phyloP scores from a whole-genome alignment of 1,284 basidiomycete genomes.

The Heterobasidion occidentale region DNA sequence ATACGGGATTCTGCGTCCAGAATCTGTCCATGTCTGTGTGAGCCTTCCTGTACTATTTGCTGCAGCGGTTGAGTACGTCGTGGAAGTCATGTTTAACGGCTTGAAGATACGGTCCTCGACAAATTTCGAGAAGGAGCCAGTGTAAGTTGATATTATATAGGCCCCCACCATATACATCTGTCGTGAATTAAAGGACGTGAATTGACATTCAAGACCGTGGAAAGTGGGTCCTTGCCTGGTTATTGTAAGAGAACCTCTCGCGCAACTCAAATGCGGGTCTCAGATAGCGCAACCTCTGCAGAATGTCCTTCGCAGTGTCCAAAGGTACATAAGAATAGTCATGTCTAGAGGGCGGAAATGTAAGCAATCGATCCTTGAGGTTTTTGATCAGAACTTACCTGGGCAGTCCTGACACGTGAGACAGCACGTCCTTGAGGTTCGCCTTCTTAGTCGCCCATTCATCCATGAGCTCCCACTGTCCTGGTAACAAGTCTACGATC shows the following conservation, averaged over 20 bases:
- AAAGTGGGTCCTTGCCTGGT: conserved; percentile 19
- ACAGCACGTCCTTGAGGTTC: conserved; percentile 27
- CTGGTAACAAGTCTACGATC: conserved; percentile 26
- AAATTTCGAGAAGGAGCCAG: conserved; percentile 22
- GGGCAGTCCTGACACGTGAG: conserved; percentile 30
- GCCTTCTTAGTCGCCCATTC: conserved; percentile 24
- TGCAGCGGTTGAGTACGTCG: conserved; percentile 26
- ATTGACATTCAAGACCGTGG: not conserved
- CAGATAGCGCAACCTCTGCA: conserved; percentile 25
- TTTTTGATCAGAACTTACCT: conserved; percentile 14
- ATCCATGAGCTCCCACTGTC: conserved; percentile 26
- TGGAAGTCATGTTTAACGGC: conserved; percentile 24
- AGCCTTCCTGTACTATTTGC: conserved; percentile 24
- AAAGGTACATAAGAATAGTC: conserved; percentile 24
- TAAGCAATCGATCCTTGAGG: not conserved
- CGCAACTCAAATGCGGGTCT: conserved; percentile 30
- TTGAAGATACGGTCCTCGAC: conserved; percentile 21
- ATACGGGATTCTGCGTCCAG: conserved; percentile 19
- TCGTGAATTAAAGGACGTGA: not conserved
- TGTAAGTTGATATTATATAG: conserved; percentile 26
- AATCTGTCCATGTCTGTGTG: conserved; percentile 23
- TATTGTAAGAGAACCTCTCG: conserved; percentile 32
- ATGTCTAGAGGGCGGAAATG: conserved; percentile 14
- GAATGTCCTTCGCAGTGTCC: conserved; percentile 19
- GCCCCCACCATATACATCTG: conserved; percentile 29